phyloP scores from a whole-genome alignment of 2,329 filamentous ascomycete genomes.

The Calycina marina region DNA sequence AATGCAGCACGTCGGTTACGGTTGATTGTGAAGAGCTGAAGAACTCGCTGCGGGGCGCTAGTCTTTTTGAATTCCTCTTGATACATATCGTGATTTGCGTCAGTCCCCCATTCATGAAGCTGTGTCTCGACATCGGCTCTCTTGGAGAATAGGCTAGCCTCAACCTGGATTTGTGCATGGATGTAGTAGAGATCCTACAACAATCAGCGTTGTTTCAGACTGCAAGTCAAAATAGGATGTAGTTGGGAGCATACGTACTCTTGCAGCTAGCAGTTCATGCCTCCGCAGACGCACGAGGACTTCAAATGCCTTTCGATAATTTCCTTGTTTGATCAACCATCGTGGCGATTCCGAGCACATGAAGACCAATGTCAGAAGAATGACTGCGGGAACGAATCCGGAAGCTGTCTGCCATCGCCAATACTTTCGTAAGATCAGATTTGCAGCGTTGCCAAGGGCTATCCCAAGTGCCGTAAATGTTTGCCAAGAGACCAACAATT shows the following conservation, averaged over 20 bases:
- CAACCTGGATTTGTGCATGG: conserved; percentile 23
- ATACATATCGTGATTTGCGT: not conserved
- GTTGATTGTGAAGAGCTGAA: not conserved
- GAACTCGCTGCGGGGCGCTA: not conserved
- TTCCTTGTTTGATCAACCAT: conserved; percentile 39
- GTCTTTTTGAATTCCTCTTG: not conserved
- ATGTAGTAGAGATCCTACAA: conserved; percentile 49
- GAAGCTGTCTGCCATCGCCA: conserved; percentile 24
- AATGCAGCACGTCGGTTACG: conserved; percentile 48
- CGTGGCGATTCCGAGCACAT: conserved; percentile 48
- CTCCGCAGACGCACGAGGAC: conserved; percentile 43
- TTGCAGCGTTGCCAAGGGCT: conserved; percentile 27
- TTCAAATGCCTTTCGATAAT: conserved; percentile 34
- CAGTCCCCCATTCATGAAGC: not conserved
- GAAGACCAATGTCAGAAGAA: conserved; percentile 44
- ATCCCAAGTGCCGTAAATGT: conserved; percentile 50
- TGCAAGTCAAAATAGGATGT: too few species aligned
- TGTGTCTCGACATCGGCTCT: not conserved
- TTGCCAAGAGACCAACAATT: conserved; percentile 68
- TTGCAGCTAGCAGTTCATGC: conserved; percentile 39
- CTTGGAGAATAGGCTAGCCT: not conserved
- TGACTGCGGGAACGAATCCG: conserved; percentile 43
- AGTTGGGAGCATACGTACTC: too few species aligned
- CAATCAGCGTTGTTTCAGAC: too few species aligned
- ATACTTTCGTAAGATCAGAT: conserved; percentile 35